These are phyloP conservation scores for Xylaria sp. DNA, from an alignment of 2,329 filamentous ascomycete species.

Conservation along the genomic window DNA sequence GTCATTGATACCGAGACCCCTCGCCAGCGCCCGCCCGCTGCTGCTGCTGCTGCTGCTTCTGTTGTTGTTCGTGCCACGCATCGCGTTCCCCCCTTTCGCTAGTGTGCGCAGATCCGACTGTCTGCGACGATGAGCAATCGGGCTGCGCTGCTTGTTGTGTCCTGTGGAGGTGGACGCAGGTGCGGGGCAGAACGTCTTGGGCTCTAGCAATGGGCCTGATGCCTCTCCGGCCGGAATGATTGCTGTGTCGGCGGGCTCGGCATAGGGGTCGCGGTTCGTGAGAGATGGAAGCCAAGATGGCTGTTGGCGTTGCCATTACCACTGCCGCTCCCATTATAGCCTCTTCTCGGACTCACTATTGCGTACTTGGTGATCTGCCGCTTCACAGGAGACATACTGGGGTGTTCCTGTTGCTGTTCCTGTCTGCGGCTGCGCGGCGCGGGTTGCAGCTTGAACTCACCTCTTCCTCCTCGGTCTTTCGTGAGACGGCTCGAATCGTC, in stretches of 20 bases:
- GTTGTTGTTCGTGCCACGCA: not conserved
- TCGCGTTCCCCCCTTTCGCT: not conserved
- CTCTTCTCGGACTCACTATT: not conserved
- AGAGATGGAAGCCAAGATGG: slow-evolving; percentile 32
- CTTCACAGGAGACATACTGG: not conserved
- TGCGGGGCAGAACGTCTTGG: slow-evolving; percentile 12
- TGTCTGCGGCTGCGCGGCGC: slow-evolving; percentile 25
- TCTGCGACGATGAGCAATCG: not conserved
- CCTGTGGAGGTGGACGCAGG: not conserved
- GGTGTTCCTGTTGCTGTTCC: not conserved
- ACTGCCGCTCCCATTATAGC: not conserved
- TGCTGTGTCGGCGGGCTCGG: not conserved
- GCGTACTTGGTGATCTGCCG: not conserved
- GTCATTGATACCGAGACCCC: too few relatives aligned
- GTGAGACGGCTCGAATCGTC: slow-evolving; percentile 16
- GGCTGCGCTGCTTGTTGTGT: not conserved
- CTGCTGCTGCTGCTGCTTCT: not conserved
- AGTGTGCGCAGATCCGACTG: not conserved
- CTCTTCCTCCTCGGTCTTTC: not conserved
- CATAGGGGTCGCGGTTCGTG: not conserved
- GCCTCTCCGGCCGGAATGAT: not conserved
- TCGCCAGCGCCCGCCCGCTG: not conserved
- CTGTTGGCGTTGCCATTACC: not conserved
- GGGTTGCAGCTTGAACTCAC: slow-evolving; percentile 33
- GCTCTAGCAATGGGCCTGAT: slow-evolving; percentile 16